These are phyloP conservation scores for Centaurea solstitialis DNA, from an alignment of 129 eudicot genomes.

Conservation along the genomic window DNA sequence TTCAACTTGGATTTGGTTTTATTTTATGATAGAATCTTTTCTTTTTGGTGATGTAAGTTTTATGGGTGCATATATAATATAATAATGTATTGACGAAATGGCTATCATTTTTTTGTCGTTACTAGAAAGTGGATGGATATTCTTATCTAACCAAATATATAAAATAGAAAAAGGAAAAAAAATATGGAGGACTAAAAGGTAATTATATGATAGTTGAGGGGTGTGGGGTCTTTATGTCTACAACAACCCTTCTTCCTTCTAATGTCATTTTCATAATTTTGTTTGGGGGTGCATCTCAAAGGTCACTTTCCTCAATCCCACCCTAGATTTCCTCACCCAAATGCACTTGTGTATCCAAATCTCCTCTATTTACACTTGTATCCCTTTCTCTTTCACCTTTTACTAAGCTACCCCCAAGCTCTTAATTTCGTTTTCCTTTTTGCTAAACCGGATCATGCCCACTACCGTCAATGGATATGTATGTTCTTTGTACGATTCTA, in stretches of 20 bases:
- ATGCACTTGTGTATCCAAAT: too few species aligned
- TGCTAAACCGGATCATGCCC: background rate
- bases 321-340: slow-evolving; percentile 22
- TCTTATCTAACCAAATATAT: background rate
- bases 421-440: background rate
- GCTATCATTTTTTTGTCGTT: background rate
- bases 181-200: slow-evolving; percentile 11
- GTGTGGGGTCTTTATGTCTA: slow-evolving; percentile 31
- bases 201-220: slow-evolving; percentile 30
- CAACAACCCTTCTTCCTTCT: slow-evolving; percentile 21
- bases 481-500: too few species aligned
- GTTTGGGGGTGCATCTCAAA: slow-evolving; percentile 6
- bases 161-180: background rate
- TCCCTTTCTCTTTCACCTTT: too few species aligned
- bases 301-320: slow-evolving; percentile 23
- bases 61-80: background rate
- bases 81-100: background rate
- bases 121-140: background rate
- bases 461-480: too few species aligned
- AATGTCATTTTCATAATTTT: slow-evolving; percentile 22
- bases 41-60: background rate
- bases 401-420: too few species aligned
- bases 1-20: background rate
- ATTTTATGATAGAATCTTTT: background rate
- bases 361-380: too few species aligned